phyloP scores from a whole-genome alignment of 305 asterid species.

The Andrographis paniculata region DNA sequence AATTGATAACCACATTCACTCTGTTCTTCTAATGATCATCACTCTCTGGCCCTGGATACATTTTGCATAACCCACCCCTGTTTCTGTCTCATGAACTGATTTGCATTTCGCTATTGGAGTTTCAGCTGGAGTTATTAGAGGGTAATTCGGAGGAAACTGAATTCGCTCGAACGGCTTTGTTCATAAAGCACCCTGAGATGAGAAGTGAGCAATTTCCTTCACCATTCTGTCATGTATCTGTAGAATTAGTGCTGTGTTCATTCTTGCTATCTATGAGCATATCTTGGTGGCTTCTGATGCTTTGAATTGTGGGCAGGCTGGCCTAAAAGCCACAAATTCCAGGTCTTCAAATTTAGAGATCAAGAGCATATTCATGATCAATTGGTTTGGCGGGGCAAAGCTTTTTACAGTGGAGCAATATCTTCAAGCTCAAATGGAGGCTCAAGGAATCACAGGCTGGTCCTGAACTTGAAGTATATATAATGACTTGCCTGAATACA shows the following conservation, averaged over 20 bases:
- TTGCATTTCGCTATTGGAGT: slow-evolving; percentile 7
- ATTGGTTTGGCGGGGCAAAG: slow-evolving; percentile 91
- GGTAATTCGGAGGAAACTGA: slow-evolving; percentile 51
- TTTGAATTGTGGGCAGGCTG: slow-evolving; percentile 48
- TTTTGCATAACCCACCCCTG: no score
- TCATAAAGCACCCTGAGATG: slow-evolving; percentile 81
- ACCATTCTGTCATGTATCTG: no score
- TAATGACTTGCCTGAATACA: background rate
- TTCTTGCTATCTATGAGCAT: no score
- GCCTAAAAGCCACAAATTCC: slow-evolving; percentile 84
- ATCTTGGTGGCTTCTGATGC: background rate
- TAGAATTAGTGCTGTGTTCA: no score
- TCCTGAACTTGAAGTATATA: background rate
- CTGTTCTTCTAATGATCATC: no score
- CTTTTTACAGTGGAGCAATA: slow-evolving; percentile 85
- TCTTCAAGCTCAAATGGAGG: slow-evolving; percentile 38
- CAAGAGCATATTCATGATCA: slow-evolving; percentile 63
- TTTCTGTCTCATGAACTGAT: no score
- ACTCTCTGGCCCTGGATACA: no score
- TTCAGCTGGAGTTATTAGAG: slow-evolving; percentile 49
- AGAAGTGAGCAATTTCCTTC: slow-evolving; percentile 28
- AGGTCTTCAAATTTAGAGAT: slow-evolving; percentile 59
- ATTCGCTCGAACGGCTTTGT: slow-evolving; percentile 57
- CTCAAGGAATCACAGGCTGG: background rate
- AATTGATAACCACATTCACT: no score